phyloP scores from a whole-genome alignment of 495 filamentous ascomycete species.

The Penicillium angulare region DNA sequence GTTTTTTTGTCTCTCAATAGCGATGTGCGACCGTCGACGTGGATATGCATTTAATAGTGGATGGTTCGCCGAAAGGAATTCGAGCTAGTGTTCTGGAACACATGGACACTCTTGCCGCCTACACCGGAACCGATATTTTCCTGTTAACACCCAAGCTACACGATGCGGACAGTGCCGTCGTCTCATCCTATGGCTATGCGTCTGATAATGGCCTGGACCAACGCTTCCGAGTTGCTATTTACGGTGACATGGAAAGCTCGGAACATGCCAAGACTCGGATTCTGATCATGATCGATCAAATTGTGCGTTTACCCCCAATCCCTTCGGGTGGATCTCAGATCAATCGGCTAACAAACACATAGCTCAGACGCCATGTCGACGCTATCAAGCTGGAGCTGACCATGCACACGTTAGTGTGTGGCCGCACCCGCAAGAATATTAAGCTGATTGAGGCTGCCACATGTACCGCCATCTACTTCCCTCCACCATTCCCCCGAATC shows the following conservation, averaged over 20 bases:
- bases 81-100: conserved; percentile 74
- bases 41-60: conserved; percentile 82
- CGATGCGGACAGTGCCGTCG: conserved; percentile 50
- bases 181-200: conserved; percentile 63
- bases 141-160: conserved; percentile 75
- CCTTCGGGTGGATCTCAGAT: conserved; percentile 3
- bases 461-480: conserved; percentile 95
- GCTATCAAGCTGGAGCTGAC: conserved; percentile 78
- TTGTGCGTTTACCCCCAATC: conserved; percentile 80
- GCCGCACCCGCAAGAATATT: conserved; percentile 90
- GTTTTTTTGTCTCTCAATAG: conserved; percentile 50
- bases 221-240: conserved; percentile 86
- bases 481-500: conserved; percentile 83
- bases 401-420: conserved; percentile 85
- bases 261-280: conserved; percentile 97
- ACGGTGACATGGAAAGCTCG: conserved; percentile 89
- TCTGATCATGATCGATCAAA: conserved; percentile 94
- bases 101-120: conserved; percentile 76
- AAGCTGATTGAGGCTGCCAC: conserved; percentile 93
- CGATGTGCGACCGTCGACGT: conserved; percentile 89
- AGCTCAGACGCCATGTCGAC: conserved; percentile 87
- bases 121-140: conserved; percentile 95
- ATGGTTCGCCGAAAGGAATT: conserved; percentile 61
- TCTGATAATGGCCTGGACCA: conserved; percentile 69
- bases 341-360: conserved; percentile 30